Evolutionary conservation across 2,329 filamentous ascomycete species (phyloP), one percentile per base, ranked within the genome.

Genomic region (Zymoseptoria ardabiliae): DNA sequence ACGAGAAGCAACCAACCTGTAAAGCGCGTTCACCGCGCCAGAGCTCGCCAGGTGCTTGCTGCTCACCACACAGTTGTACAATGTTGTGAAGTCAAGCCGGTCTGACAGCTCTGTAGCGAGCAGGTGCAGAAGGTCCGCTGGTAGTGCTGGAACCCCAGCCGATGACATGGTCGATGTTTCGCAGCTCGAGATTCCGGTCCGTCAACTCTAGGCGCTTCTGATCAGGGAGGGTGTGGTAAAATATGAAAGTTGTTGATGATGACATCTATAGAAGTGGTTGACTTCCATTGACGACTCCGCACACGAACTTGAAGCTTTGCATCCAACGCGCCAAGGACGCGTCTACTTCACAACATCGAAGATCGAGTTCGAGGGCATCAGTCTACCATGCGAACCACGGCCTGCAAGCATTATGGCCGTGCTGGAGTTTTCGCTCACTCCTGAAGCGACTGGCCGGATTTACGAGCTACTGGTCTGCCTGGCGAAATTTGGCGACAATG

Each of bases 401-500:
- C 21, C 59, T 53, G 45, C 50, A 58, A 58, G 56, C 52, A 56
- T 57, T 30, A 80, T 80, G 78, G 72, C 78, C n/a, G 68, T 74
- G 9, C 71, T 92, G 59, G 86, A 81, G 61, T 91, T 92, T 70
- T 88, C 87, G 0, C 77, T 93, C 57, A 88, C 81, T 66, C 88
- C 89, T 58, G 88, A 91, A 66, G 86, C 86, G 30, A 84, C 90
- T 50, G 79, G 80, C 6, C 84, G 83, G 54, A 78, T 93, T 51
- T 87, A 90, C 67, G 89, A 92, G 72, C 82, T 85, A 22, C 81
- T 93, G 58, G 79, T 85, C 21, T 93, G 89, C 72, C 80, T 93
- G 23, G 83, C 84, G 69, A 91, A 90, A 73, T 92, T 93, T 76
- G 89, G 86, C 71, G 89, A 93, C 66, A 84, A 87, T 52, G 88